Evolutionary conservation across 306 rosid genomes (phyloP), one percentile per base, ranked within the genome.

Genomic region (Gynostemma pentaphyllum): DNA sequence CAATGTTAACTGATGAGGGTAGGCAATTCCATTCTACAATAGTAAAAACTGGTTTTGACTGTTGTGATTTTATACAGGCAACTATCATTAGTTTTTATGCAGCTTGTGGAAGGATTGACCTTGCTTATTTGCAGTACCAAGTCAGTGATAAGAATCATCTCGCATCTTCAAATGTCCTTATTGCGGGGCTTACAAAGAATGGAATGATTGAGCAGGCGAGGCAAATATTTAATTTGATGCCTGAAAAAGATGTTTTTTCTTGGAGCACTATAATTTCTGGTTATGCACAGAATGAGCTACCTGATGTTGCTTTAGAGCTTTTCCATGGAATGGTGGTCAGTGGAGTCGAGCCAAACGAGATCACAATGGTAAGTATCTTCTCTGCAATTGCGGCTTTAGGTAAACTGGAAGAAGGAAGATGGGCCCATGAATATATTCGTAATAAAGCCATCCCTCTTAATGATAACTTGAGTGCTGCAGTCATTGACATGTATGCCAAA

Each of bases 211-310:
- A 84, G 29, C 67, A 69, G 42, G 98, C 95, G 19, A 80, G 79
- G 73, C 16, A 66, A 48, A 41, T 78, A 39, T 92, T 92, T 39
- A 67, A 82, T 50, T 72, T 74, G 74, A 88, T 92, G 95, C 85
- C 83, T 19, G 79, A 78, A 76, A 82, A 83, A 68, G 98, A 92
- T 56, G 92, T 92, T 3, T 88, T 79, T 80, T 86, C 96, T 0
- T 88, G 94, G 95, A 88, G 95, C 70, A 72, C 81, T 39, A 79
- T 92, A 80, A 88, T 92, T 76, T 83, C 96, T 55, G 92, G 96
- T 70, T 84, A 79, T 51, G 70, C 94, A 42, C 96, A 92, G 74
- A 74, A 72, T 21, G 84, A 86, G 53, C 81, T 82, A 47, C 89
- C 98, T 47, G 68, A 68, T 53, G 49, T 83, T 76, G 96, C 96